Evolutionary conservation across 305 asterid genomes (phyloP).

Genomic region (Euphrasia arctica): DNA sequence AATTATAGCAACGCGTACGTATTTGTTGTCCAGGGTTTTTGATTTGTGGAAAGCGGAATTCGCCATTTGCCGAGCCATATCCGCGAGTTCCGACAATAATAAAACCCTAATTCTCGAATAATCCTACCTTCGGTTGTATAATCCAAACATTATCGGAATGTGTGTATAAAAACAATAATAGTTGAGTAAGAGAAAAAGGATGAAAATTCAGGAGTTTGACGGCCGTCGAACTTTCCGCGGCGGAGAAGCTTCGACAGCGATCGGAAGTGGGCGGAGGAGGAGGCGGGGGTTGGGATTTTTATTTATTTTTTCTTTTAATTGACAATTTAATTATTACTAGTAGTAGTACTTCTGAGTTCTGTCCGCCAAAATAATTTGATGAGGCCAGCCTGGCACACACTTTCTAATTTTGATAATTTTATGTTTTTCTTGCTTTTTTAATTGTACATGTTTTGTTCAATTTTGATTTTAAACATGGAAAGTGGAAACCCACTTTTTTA

Average conservation of each 20-base stretch:
- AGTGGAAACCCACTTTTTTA: no score
- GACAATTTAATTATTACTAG: no score
- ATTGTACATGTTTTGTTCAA: no score
- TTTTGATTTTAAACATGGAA: no score
- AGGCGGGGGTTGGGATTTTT: background rate
- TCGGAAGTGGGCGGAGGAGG: conserved; percentile 29
- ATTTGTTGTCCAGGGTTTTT: conserved; percentile 94
- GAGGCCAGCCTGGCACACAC: background rate
- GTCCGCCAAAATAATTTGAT: background rate
- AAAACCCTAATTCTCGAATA: conserved; percentile 31
- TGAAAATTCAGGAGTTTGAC: conserved; percentile 5
- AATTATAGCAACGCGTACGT: conserved; percentile 40
- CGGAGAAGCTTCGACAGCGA: conserved; percentile 28
- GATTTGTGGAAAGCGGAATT: conserved; percentile 83
- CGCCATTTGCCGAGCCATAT: conserved; percentile 85
- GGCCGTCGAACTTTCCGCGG: conserved; percentile 16
- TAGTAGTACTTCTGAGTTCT: no score
- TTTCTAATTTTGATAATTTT: no score
- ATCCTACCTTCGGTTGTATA: conserved; percentile 17
- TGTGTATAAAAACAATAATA: background rate
- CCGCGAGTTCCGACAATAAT: conserved; percentile 26
- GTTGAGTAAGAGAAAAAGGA: background rate
- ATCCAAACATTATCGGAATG: conserved; percentile 8
- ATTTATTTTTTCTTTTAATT: no score
- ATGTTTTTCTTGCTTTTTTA: no score